Conservation (phyloP, 177 flowering plant genomes). For the Vitis hybrid region DNA sequence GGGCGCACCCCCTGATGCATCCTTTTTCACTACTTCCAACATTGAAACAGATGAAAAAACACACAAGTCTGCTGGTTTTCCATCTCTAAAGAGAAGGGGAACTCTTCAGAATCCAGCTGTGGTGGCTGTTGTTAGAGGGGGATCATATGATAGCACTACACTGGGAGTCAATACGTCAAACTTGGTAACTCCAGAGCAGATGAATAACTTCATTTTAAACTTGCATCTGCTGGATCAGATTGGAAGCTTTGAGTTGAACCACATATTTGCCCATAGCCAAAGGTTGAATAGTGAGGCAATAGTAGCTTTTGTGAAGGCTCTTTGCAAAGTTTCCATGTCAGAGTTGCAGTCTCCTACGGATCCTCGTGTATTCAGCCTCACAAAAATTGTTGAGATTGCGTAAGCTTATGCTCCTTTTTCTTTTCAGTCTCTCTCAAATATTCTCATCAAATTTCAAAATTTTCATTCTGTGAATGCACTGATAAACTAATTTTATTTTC, state of each 20-base stretch:
- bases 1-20: constrained; percentile 94
- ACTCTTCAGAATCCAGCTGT: constrained; percentile 85
- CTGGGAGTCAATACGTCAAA: constrained; percentile 53
- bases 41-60: constrained; percentile 70
- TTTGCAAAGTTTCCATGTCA: constrained; percentile 89
- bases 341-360: constrained; percentile 98
- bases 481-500: background rate
- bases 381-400: constrained; percentile 98
- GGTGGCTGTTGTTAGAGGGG: constrained; percentile 95
- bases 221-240: constrained; percentile 95
- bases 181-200: constrained; percentile 81
- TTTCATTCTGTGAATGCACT: too few relatives aligned
- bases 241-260: constrained; percentile 92
- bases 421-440: background rate
- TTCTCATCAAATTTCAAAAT: background rate
- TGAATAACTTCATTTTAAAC: constrained; percentile 80
- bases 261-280: constrained; percentile 96
- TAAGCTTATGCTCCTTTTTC: constrained; percentile 38
- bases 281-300: constrained; percentile 96
- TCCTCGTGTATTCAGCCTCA: constrained; percentile 98
- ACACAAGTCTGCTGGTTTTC: constrained; percentile 49
- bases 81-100: constrained; percentile 77
- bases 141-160: constrained; percentile 91
- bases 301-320: constrained; percentile 93
- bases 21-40: constrained; percentile 60